Evolutionary conservation across 371 early-diverging fungal species (phyloP).

Genomic region (Saksenaea oblongispora): DNA sequence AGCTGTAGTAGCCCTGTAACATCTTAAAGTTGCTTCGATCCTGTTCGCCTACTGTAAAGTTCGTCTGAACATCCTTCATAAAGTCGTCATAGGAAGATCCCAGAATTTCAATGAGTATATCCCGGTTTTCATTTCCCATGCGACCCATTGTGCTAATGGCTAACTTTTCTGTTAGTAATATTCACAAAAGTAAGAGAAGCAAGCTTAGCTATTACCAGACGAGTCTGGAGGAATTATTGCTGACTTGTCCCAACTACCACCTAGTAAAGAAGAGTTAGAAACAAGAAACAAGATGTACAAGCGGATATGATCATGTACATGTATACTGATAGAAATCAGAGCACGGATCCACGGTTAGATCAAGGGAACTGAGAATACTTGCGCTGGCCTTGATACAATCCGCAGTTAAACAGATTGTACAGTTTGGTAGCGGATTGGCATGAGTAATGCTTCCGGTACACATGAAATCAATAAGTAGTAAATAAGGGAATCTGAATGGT

Average conservation of each 20-base stretch:
- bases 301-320: constrained; percentile 32
- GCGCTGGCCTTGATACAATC: constrained; percentile 46
- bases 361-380: constrained; percentile 31
- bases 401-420: constrained; percentile 38
- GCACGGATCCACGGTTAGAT: constrained; percentile 44
- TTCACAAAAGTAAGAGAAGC: not conserved
- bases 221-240: constrained; percentile 51
- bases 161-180: too few species aligned
- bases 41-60: constrained; percentile 13
- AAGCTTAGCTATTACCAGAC: constrained; percentile 20
- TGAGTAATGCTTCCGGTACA: not conserved
- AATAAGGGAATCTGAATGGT: too few species aligned
- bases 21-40: constrained; percentile 40
- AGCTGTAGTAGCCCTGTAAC: constrained; percentile 43
- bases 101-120: constrained; percentile 21
- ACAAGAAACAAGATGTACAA: not conserved
- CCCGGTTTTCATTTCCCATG: constrained; percentile 32
- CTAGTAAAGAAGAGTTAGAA: constrained; percentile 15
- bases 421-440: not conserved
- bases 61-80: not conserved
- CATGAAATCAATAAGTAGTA: too few species aligned
- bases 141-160: constrained; percentile 29
- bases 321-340: constrained; percentile 51
- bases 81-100: constrained; percentile 26
- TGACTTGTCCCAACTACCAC: constrained; percentile 47